Base-by-base conservation (phyloP, 148 eudicot genomes). In the Chenopodium berlandieri region DNA sequence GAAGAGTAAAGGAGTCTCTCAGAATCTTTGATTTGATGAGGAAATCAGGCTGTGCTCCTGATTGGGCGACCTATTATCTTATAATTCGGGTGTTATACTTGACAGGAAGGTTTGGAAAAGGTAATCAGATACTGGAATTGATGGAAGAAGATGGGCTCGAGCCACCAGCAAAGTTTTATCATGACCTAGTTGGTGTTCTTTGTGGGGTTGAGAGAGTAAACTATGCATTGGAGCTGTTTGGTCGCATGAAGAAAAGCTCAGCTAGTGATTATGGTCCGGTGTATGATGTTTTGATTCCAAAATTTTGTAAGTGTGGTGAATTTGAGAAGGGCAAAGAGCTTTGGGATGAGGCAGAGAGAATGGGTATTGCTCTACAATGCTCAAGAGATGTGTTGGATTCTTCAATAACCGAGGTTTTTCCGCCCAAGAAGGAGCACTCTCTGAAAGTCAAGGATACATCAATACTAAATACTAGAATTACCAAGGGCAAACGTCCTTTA, bases 181-280 rank as follows among this genome's bases (percentile, higher is more conserved):
- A 88, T 79, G 88, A 88, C 82, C 80, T 91, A 14, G 76, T 89
- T 84, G 91, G 94, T 70, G 65, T 91, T 79, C 89, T 91, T 19
- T 91, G 94, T 83, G 94, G 92, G 50, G 91, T 88, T 69, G 92
- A 89, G 83, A 86, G 94, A 78, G 88, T 83, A 64, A 86, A 88
- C 75, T 83, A 82, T 82, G 94, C 94, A 81, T 82, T 91, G 73
- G 90, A 86, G 80, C 73, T 91, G 64, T 84, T 91, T 34, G 89
- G 85, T 66, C 81, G 73, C n/a, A 91, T 91, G 94, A 91, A 91
- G 86, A 85, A 79, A 80, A 86, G 76, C 82, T 84, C 81, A 7
- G 62, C 77, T 64, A 90, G 90, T 56, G 86, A 81, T 31, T 91
- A 88, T 84, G 94, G 89, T 40, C 89, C 91, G 1, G 87, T 89